Base-by-base conservation (phyloP, 805 yeast species). In the Starmerella roubikii region DNA sequence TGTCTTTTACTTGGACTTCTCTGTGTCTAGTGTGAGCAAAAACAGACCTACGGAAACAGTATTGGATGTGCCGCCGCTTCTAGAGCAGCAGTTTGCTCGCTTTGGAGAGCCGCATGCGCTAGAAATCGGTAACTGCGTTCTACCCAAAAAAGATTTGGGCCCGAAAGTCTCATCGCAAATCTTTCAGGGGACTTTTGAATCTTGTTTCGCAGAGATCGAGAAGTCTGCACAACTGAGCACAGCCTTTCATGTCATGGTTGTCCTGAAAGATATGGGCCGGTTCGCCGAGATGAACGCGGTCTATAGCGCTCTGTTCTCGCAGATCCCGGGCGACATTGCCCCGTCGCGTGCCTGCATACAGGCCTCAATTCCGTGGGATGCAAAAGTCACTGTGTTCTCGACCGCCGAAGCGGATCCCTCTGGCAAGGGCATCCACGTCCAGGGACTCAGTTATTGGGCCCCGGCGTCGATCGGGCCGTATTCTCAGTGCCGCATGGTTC, bases 381-480 rank as follows among this genome's bases (percentile, higher is more conserved):
- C 77, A 6, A 79, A 74, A 50, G 54, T 86, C 9, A 81, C 95
- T 0, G 74, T 78, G 13, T 62, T 69, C 12, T 68, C 69, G 0
- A 32, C 38, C 13, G 30, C 28, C 2, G 31, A 29, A 10, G 26
- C 8, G 4, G 54, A 49, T 32, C 35, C 34, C 9, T 40, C 40
- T 3, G 35, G 41, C 4, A 38, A 39, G 23, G 95, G 97, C 0
- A 62, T 88, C 13, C 97, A 91, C 53, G 84, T 91, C 8, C 88
- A 91, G 51, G 85, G 96, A 1, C 67, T 86, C 42, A 85, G 96
- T 30, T 86, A 81, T 56, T 91, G 98, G 98, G 97, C 96, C 0
- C 98, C 98, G 0, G 88, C 94, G 27, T 91, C 91, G 49, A 91
- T 91, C 33, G 98, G 98, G 0, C 98, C 98, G 0, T 91, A 91